Evolutionary conservation across 768 basidiomycete genomes (phyloP), one percentile per base, ranked within the genome.

Genomic region (Infundibulicybe gibba): DNA sequence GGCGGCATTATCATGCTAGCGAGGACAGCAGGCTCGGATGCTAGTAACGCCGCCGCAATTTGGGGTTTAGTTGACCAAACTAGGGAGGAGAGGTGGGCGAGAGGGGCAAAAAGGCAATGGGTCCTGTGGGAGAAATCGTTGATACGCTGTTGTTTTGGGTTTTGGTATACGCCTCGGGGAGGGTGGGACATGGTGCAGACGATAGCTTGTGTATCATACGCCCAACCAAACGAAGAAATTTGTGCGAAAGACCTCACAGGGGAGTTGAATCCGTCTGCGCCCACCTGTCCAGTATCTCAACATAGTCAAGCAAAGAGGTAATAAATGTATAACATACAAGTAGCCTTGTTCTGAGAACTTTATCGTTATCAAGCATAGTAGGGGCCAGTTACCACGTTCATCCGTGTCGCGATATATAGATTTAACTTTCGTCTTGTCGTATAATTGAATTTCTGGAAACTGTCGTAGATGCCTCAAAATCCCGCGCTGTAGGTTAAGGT

Each of bases 81-180:
- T 42, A 98, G 75, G 3, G 94, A 94, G 9, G 93, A 90, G 2
- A 72, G 70, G 83, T 86, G 0, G 80, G 68, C 1, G 86, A 86
- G 37, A 97, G 76, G 0, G 95, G 97, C 16, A 98, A 77, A 71
- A 97, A 98, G 0, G 94, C 94, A 37, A 98, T 86, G 2, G 95
- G 95, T 0, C 97, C 95, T 4, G 93, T 93, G 2, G 94, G 88
- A 98, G 78, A 72, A 97, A 97, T 16, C 94, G 77, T 63, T 98
- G 97, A 66, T 88, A 98, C 0, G 92, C 94, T 0, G 84, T 90
- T 5, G 79, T 82, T 90, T 91, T 9, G 78, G 79, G 8, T 68
- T 68, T 59, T 84, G 76, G 55, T 81, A 81, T 25, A 77, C 67
- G 11, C 76, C 72, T 16, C 84, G 77, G 1, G 90, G 80, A 14